A percentile compares a stretch with the other conserved stretches of the same genome.
phyloP scores from a whole-genome alignment of 306 rosid species.

The Casuarina equisetifolia region DNA sequence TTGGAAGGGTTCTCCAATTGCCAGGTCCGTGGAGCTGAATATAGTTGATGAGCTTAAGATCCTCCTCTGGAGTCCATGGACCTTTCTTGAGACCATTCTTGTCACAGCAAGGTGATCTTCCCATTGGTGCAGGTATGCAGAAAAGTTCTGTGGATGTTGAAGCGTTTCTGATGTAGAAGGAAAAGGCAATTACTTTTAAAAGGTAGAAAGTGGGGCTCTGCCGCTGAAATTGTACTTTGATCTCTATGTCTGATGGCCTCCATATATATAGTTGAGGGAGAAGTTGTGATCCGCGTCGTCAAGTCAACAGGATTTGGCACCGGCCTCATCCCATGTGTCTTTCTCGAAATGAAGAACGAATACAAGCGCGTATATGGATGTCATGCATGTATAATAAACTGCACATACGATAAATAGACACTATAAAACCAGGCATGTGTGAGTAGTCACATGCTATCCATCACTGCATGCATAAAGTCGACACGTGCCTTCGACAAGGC shows the following conservation, averaged over 20 bases:
- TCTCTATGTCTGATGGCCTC: conserved; percentile 22
- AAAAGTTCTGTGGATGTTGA: neutral
- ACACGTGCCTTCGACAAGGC: neutral
- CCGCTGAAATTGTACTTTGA: conserved; percentile 24
- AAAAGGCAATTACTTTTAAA: conserved; percentile 5
- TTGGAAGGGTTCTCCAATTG: conserved; percentile 85
- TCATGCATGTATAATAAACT: neutral
- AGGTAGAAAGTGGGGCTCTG: conserved; percentile 10
- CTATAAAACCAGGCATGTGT: neutral
- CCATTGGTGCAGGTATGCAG: conserved; percentile 43
- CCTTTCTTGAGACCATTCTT: conserved; percentile 85
- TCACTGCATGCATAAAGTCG: neutral
- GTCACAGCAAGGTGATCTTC: conserved; percentile 96
- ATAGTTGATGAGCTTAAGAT: conserved; percentile 52
- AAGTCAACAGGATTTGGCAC: conserved; percentile 91
- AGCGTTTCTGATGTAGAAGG: neutral
- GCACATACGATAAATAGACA: neutral
- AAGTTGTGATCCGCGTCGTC: conserved; percentile 20
- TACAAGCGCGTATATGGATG: neutral
- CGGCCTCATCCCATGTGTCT: conserved; percentile 64
- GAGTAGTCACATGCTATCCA: neutral
- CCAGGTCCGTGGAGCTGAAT: conserved; percentile 76
- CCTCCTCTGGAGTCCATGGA: conserved; percentile 97
- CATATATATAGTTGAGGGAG: conserved; percentile 38
- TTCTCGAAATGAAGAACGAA: conserved; percentile 3